These are phyloP conservation scores for Ramaria rubella DNA, from an alignment of 768 basidiomycete genomes.

Conservation along the genomic window DNA sequence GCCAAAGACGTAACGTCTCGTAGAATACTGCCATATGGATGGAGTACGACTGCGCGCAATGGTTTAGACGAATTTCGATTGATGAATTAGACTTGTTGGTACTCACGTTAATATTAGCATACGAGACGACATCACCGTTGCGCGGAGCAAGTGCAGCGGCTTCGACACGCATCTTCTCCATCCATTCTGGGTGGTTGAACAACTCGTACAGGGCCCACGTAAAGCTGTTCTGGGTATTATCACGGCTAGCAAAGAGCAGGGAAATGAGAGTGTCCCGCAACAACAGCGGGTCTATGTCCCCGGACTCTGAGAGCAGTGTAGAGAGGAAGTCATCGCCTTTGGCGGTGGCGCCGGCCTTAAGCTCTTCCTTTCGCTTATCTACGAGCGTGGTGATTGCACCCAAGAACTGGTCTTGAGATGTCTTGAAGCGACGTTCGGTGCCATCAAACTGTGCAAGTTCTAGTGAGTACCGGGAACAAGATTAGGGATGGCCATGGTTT, in stretches of 20 bases:
- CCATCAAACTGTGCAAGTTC: neutral
- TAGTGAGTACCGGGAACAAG: neutral
- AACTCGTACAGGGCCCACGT: slow-evolving; percentile 15
- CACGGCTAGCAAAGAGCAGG: slow-evolving; percentile 15
- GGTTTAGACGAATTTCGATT: neutral
- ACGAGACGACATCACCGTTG: neutral
- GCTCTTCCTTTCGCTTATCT: neutral
- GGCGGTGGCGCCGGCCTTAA: neutral
- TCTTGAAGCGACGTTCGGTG: neutral
- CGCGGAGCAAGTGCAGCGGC: neutral
- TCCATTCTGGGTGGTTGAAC: slow-evolving; percentile 11
- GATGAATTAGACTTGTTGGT: neutral
- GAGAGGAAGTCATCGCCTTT: neutral
- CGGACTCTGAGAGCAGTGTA: slow-evolving; percentile 2
- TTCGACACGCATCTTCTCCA: slow-evolving; percentile 12
- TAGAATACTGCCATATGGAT: slow-evolving; percentile 16
- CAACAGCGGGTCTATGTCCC: neutral
- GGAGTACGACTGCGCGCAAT: slow-evolving; percentile 5
- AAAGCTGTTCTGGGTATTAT: slow-evolving; percentile 14
- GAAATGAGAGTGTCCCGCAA: slow-evolving; percentile 14
- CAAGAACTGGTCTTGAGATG: neutral
- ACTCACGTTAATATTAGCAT: neutral
- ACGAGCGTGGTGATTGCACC: neutral
- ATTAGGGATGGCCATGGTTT: no score
- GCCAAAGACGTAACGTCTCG: slow-evolving; percentile 10